Conservation (phyloP, 2,329 filamentous ascomycete genomes). For the Pestalotiopsis sp. region DNA sequence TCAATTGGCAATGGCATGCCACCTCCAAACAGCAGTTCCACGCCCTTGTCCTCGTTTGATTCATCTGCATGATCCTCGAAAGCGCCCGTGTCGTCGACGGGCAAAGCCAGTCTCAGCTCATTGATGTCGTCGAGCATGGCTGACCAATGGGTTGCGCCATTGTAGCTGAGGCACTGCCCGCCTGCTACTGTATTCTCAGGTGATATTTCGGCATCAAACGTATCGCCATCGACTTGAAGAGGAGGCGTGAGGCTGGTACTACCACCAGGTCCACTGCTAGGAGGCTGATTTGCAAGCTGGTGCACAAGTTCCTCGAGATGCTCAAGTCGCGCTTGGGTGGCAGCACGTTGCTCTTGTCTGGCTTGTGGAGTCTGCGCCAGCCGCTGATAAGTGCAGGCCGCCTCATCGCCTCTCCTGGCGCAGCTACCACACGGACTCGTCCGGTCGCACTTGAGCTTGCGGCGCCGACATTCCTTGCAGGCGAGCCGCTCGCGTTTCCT, state of each 20-base stretch:
- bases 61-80: not conserved
- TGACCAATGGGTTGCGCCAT: constrained; percentile 11
- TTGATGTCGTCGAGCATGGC: constrained; percentile 10
- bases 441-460: constrained; percentile 9
- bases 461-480: constrained; percentile 10
- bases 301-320: constrained; percentile 9
- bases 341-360: not conserved
- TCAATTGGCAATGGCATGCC: not conserved
- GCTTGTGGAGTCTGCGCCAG: not conserved
- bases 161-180: not conserved
- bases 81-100: not conserved
- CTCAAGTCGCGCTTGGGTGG: constrained; percentile 5
- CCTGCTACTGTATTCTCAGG: not conserved
- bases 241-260: not conserved
- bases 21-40: constrained; percentile 3
- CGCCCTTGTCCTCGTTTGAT: not conserved
- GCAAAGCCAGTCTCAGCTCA: not conserved
- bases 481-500: constrained; percentile 11
- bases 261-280: not conserved
- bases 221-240: not conserved
- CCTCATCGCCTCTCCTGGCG: not conserved
- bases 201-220: not conserved
- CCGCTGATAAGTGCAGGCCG: constrained; percentile 8
- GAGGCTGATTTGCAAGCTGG: not conserved
- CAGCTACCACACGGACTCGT: constrained; percentile 4